Conservation (phyloP, 805 yeast species). For the Zygotorulaspora danielsina region DNA sequence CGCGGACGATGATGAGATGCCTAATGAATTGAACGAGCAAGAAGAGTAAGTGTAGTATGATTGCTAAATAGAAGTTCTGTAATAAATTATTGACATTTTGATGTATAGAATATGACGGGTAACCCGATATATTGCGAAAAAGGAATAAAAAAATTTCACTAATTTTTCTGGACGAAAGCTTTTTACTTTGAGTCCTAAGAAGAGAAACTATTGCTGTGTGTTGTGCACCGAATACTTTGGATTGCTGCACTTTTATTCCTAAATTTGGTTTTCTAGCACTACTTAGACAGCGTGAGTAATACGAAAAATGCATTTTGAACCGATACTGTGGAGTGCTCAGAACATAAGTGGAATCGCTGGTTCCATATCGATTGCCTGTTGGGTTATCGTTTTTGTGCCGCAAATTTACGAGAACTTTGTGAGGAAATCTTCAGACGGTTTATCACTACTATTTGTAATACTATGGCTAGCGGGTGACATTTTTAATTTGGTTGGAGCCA, state of each 20-base stretch:
- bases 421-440: conserved; percentile 83
- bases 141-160: background rate
- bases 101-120: background rate
- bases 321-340: conserved; percentile 59
- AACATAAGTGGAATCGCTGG: conserved; percentile 69
- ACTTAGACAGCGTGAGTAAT: no score
- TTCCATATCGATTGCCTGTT: conserved; percentile 90
- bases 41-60: conserved; percentile 1
- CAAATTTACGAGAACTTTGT: conserved; percentile 89
- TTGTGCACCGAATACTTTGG: no score
- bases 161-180: background rate
- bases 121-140: background rate
- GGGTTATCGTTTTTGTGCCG: conserved; percentile 97
- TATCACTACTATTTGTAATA: conserved; percentile 78
- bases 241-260: no score
- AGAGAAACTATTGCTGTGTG: no score
- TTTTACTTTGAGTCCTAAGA: no score
- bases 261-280: no score
- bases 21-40: background rate
- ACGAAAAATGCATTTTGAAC: conserved; percentile 35
- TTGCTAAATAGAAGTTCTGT: no score
- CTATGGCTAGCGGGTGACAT: conserved; percentile 94
- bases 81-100: no score
- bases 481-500: conserved; percentile 87
- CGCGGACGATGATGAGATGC: background rate